Evolutionary conservation across 1,284 basidiomycete species (phyloP), one percentile per base, ranked within the genome.

Genomic region (Meripilus lineatus): DNA sequence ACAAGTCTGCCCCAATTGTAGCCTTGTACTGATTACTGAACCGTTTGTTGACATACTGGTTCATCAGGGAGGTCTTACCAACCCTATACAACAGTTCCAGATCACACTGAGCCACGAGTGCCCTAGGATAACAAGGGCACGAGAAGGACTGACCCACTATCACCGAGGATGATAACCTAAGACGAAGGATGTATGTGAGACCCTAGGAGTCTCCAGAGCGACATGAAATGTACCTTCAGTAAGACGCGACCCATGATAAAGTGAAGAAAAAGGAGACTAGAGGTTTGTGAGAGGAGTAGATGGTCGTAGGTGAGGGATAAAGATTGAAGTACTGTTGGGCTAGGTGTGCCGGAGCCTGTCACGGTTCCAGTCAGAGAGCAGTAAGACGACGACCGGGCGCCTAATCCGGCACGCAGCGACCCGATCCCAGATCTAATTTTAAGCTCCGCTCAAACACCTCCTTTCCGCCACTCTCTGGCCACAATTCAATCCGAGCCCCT

Each of bases 21-120:
- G 93, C 94, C 74, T 99, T 99, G 81, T 99, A 99, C 68, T 98
- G 95, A 67, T 95, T 97, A 61, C 90, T 95, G 72, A 99, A 99
- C 53, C 96, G 88, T 71, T 98, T 99, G 84, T 99, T 99, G 59
- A 99, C 96, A 75, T 98, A 99, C 75, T 99, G 96, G 75, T 98
- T 99, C 96, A 99, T 99, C 58, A 99, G 82, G 33, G 95, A 99
- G 39, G 95, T 99, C 87, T 99, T 99, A 42, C 95, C 96, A 66
- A 99, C 96, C 50, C 95, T 96, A 60, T 28, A 42, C 26, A n/a
- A n/a, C n/a, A n/a, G n/a, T n/a, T n/a, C n/a, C n/a, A n/a, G n/a
- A n/a, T n/a, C n/a, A n/a, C n/a, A n/a, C n/a, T n/a, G n/a, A n/a
- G n/a, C n/a, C n/a, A n/a, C n/a, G n/a, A n/a, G n/a, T n/a, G n/a